Base-by-base conservation (phyloP, 345 rosid genomes). In the Euclidium syriacum region DNA sequence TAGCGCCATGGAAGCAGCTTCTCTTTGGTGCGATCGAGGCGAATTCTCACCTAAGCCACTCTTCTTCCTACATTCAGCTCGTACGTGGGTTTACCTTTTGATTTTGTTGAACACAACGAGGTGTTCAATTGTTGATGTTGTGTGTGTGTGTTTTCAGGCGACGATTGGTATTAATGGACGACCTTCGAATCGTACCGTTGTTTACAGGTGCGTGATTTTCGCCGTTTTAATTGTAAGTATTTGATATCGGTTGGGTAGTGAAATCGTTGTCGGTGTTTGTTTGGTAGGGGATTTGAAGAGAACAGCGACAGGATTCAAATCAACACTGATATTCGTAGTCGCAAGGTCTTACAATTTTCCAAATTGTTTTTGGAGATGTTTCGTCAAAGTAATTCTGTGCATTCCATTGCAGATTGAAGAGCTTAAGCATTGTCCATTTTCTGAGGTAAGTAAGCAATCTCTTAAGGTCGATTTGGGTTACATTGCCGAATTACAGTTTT, bases 181-280 rank as follows among this genome's bases (percentile, higher is more conserved):
- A 30, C 98, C 98, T 64, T 82, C 87, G 55, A 85, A 92, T 77
- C 95, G 96, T 48, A 83, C 95, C 6, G 85, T 89, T 23, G 95
- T 87, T 35, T 89, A 87, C 78, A 81, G 96, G 95, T 79, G 4
- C 8, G 10, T 41, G 27, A 35, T 26, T 51, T 20, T 12, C 16
- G 39, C n/a, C 9, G 10, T 10, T 39, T 18, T 10, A n/a, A 6
- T 46, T 53, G 11, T 22, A 3, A 30, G 15, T 32, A 7, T 33
- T 48, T 26, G 40, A 20, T 14, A 24, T 34, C 26, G 24, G 12
- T 57, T 35, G 6, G n/a, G 1, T 19, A 12, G 26, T 6, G 64
- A 19, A 12, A 3, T 12, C 14, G 33, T 9, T 14, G 41, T 52
- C 18, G 26, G 20, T 27, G 4, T 52, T 54, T 39, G 46, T 12